Evolutionary conservation across 1,284 basidiomycete species (phyloP), one percentile per base, ranked within the genome.

Genomic region (Puccinia triticina): DNA sequence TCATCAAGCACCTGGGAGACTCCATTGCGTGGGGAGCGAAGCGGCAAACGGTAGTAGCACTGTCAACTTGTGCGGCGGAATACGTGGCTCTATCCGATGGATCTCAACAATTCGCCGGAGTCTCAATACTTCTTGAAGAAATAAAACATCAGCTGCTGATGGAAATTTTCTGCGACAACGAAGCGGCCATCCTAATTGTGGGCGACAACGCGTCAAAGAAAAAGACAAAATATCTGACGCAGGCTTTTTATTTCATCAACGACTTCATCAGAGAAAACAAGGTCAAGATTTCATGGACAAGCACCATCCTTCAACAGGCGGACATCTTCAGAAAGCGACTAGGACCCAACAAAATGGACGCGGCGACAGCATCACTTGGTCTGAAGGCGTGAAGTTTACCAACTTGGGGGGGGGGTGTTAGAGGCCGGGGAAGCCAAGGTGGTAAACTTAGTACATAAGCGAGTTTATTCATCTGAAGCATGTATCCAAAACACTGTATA

Each of bases 21-120:
- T 11, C 29, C 18, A 74, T 77, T 4, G 50, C 74, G 4, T 77
- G 74, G 55, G n/a, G 10, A 10, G 48, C 74, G 23, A 57, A 61
- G 26, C 29, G 57, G 29, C 74, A 77, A 64, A 46, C 37, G 2
- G 67, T 69, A n/a, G 67, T 69, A n/a, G n/a, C n/a, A n/a, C n/a
- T n/a, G n/a, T n/a, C n/a, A n/a, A n/a, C n/a, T n/a, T n/a, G n/a
- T n/a, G n/a, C 34, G 8, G 57, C 50, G 4, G 74, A 77, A 29
- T 77, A 77, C 34, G n/a, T 74, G 11, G 72, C 72, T 7, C 50
- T 74, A 2, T 74, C 72, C 1, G 72, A 74, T 21, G 72, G 48
- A 32, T 11, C 72, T 11, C n/a, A 55, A 55, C 5, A 7, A 5
- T 16, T 74, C 10, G 43, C 72, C 2, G 40, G 46, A 23, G 8